Evolutionary conservation across 371 early-diverging fungal genomes (phyloP).

Genomic region (Coemansia sp.): DNA sequence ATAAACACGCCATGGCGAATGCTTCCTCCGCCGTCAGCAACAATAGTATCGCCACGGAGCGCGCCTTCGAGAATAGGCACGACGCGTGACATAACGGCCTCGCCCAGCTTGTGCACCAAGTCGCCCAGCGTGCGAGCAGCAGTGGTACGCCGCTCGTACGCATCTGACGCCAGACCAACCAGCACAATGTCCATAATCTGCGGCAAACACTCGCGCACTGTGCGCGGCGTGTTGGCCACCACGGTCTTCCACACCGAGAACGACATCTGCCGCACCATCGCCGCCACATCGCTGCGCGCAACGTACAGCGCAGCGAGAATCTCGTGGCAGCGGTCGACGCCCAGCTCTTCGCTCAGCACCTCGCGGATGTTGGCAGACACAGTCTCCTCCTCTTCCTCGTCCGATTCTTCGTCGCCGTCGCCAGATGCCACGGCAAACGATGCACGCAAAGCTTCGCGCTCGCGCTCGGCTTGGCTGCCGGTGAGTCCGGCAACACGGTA

Average conservation of each 20-base stretch:
- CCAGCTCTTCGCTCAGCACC: constrained; percentile 79
- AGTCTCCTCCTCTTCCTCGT: constrained; percentile 61
- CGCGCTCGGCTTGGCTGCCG: constrained; percentile 54
- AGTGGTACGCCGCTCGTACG: constrained; percentile 73
- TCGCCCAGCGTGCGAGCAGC: constrained; percentile 94
- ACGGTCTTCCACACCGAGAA: constrained; percentile 93
- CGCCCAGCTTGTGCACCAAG: constrained; percentile 92
- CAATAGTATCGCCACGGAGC: constrained; percentile 57
- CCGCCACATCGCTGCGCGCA: constrained; percentile 75
- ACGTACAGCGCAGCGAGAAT: constrained; percentile 94
- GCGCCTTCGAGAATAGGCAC: constrained; percentile 86
- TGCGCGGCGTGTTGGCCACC: constrained; percentile 94
- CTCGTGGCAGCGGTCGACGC: constrained; percentile 80
- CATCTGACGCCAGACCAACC: constrained; percentile 69
- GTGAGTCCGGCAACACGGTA: constrained; percentile 87
- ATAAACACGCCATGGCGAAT: constrained; percentile 88
- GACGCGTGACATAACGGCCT: constrained; percentile 78
- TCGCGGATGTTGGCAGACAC: constrained; percentile 71
- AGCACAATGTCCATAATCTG: constrained; percentile 86
- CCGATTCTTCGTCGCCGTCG: constrained; percentile 41
- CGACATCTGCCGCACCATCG: constrained; percentile 86
- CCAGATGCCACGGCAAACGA: constrained; percentile 44
- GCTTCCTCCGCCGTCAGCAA: constrained; percentile 28
- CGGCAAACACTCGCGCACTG: constrained; percentile 90
- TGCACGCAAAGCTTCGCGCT: constrained; percentile 42